Evolutionary conservation across 2,329 filamentous ascomycete genomes (phyloP), one percentile per base, ranked within the genome.

Genomic region (Stemphylium vesicarium): DNA sequence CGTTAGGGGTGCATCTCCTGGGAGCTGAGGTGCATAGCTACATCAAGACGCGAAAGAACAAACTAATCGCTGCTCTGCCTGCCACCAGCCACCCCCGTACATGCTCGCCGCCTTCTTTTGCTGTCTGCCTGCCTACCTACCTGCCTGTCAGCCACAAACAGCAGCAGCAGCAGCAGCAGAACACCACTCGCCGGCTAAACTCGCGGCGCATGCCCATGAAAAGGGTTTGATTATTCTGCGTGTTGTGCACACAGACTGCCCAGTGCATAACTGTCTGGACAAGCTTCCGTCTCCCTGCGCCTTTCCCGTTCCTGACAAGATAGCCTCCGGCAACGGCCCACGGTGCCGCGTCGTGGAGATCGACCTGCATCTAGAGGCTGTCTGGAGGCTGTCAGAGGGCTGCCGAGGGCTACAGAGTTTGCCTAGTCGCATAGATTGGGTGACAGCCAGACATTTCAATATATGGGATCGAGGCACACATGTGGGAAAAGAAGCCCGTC

Each of bases 241-340:
- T 43, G 43, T 50, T 58, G 49, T 60, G 57, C 54, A 60, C 57
- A 40, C 57, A 13, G 11, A 36, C 40, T 53, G 53, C 46, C 44
- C 57, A 44, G 43, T 59, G 58, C 56, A 59, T 48, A 63, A 57
- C 39, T 53, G 43, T 48, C 36, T 39, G 35, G 48, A 63, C 55
- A 64, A 61, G 57, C 59, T 57, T 61, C 60, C 44, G 44, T 52
- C 49, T 41, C 48, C 48, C 48, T 40, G 45, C 57, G 60, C 60
- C 60, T 53, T 63, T 47, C 62, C 60, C 57, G 55, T 62, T 56
- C 29, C 37, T 56, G 54, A 38, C 41, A 41, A 29, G 37, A 52
- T 46, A 52, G 46, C 13, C 43, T 37, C 50, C 60, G 57, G 39
- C 55, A 62, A 45, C 39, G 37, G 60, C 44, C 44, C 49, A 60